phyloP scores from a whole-genome alignment of 352 stramenopile species.

The Phytophthora crassamura region DNA sequence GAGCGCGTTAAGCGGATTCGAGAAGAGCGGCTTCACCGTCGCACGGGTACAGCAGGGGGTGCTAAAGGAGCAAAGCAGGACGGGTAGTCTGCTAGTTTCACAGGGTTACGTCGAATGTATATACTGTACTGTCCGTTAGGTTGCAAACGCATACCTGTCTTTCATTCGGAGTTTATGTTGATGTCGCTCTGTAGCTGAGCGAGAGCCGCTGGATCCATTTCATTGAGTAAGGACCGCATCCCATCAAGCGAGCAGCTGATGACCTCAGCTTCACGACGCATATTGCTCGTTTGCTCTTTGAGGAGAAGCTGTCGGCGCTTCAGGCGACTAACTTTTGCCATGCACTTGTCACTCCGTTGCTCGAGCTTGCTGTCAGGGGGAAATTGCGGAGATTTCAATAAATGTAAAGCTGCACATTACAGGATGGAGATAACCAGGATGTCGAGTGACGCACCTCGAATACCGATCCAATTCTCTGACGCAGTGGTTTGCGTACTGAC shows the following conservation, averaged over 20 bases:
- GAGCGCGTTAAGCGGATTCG: conserved; percentile 71
- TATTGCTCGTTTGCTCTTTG: conserved; percentile 29
- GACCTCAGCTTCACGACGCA: conserved; percentile 44
- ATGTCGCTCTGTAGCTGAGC: conserved; percentile 19
- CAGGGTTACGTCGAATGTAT: conserved; percentile 24
- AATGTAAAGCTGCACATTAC: neutral
- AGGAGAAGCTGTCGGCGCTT: conserved; percentile 22
- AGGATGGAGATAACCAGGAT: neutral
- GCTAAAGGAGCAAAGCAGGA: conserved; percentile 30
- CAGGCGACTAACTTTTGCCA: conserved; percentile 13
- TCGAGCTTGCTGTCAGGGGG: conserved; percentile 21
- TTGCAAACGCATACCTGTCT: conserved; percentile 2
- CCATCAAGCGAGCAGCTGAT: conserved; percentile 44
- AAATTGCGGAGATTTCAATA: neutral
- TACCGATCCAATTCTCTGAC: conserved; percentile 40
- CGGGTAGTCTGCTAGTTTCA: conserved; percentile 17
- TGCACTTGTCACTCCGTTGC: conserved; percentile 5
- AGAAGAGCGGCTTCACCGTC: conserved; percentile 51
- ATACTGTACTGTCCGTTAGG: conserved; percentile 19
- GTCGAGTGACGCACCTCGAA: conserved; percentile 31
- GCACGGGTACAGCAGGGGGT: conserved; percentile 29
- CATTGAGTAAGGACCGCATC: conserved; percentile 50
- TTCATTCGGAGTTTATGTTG: neutral
- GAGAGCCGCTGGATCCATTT: conserved; percentile 42
- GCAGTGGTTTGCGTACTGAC: conserved; percentile 68